Conservation (phyloP, 2,329 filamentous ascomycete species). For the Aspergillus aculeatinus region DNA sequence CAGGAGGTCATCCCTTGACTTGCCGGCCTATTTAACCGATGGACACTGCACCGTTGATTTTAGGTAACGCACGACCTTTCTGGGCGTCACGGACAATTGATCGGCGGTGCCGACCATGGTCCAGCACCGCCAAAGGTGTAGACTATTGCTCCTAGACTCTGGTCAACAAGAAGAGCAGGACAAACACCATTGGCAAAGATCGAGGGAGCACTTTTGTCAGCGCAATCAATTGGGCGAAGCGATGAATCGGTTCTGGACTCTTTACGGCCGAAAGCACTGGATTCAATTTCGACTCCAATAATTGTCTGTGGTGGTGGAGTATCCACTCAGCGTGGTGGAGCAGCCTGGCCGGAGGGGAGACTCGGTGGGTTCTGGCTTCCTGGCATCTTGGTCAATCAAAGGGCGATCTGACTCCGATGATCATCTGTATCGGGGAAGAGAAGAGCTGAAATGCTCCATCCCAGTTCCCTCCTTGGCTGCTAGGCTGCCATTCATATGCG, state of each 20-base stretch:
- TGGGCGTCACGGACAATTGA: neutral
- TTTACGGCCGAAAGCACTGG: neutral
- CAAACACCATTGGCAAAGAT: neutral
- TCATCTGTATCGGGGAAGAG: neutral
- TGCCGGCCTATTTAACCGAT: neutral
- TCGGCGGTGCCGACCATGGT: neutral
- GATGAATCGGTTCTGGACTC: neutral
- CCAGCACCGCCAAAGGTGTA: neutral
- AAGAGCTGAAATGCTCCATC: neutral
- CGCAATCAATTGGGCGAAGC: neutral
- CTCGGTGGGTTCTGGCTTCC: neutral
- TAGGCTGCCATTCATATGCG: neutral
- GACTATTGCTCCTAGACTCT: neutral
- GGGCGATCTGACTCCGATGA: neutral
- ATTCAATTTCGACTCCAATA: neutral
- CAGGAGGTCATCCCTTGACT: neutral
- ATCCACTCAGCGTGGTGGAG: slow-evolving; percentile 2
- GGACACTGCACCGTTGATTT: neutral
- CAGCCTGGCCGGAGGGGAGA: neutral
- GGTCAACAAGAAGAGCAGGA: neutral
- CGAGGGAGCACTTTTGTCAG: neutral
- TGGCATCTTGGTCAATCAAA: neutral
- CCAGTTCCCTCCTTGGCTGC: neutral
- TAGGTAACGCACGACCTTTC: slow-evolving; percentile 2
- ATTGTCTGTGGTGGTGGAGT: neutral